Conservation (phyloP, 1,139 yeast species). For the Candida glucosophila region DNA sequence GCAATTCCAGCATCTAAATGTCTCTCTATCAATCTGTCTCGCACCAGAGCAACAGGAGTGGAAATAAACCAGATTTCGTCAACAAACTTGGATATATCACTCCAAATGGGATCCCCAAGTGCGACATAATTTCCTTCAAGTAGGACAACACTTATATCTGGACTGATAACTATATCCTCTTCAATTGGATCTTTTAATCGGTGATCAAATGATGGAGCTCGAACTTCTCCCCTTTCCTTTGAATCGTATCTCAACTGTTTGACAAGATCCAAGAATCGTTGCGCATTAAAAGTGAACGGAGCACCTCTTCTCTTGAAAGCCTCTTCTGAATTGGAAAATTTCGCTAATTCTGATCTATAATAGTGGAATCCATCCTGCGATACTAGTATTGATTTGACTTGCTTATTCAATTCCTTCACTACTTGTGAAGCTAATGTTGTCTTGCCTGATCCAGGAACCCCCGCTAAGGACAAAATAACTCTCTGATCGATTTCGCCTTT, state of each 20-base stretch:
- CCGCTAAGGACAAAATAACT: slow-evolving; percentile 51
- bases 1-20: slow-evolving; percentile 70
- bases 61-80: slow-evolving; percentile 39
- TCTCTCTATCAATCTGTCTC: slow-evolving; percentile 56
- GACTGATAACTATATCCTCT: slow-evolving; percentile 35
- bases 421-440: slow-evolving; percentile 47
- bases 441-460: slow-evolving; percentile 82
- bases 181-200: slow-evolving; percentile 55
- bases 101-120: slow-evolving; percentile 45
- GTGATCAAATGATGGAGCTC: slow-evolving; percentile 76
- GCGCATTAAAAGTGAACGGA: slow-evolving; percentile 73
- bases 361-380: slow-evolving; percentile 80
- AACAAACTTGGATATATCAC: slow-evolving; percentile 23
- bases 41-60: slow-evolving; percentile 37
- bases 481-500: slow-evolving; percentile 13
- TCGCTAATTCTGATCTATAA: slow-evolving; percentile 44
- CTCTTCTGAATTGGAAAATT: slow-evolving; percentile 42
- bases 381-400: slow-evolving; percentile 18
- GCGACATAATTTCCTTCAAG: slow-evolving; percentile 62
- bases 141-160: slow-evolving; percentile 41
- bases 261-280: slow-evolving; percentile 20
- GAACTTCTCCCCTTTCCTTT: slow-evolving; percentile 14
- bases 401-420: slow-evolving; percentile 10
- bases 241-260: slow-evolving; percentile 10
- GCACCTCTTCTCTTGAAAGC: slow-evolving; percentile 73